Evolutionary conservation across 306 rosid genomes (phyloP), one percentile per base, ranked within the genome.

Genomic region (Inga laurina): DNA sequence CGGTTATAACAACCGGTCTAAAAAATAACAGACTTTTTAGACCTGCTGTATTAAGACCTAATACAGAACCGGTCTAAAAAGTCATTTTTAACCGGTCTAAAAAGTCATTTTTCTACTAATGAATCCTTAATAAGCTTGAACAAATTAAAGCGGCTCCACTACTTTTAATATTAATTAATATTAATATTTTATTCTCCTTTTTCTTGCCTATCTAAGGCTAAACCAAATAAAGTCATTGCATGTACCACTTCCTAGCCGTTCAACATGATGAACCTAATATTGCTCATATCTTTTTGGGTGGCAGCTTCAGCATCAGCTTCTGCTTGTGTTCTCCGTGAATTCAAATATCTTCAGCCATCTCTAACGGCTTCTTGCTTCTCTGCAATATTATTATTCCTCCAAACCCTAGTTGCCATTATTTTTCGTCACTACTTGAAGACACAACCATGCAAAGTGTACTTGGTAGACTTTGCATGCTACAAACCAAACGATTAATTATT

Each of bases 381-480:
- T 2, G 51, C 80, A 7, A 18, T 79, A 0, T 5, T 79, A 0
- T 2, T 21, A 0, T 22, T 21, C 32, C 6, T 84, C 1, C 16
- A 41, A 39, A 5, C 15, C 27, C 4, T 82, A 10, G 35, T 13
- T 3, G 15, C 49, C 30, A 69, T 19, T 19, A 46, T 46, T 46
- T 4, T 11, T 32, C 16, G 3, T 51, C 41, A 74, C 66, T 10
- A 48, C 52, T 37, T 54, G 12, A 79, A 14, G 56, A 80, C 10
- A 15, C 8, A 8, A 2, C 76, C 66, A 41, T 69, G 70, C 72
- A 80, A 61, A 0, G 73, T 84, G 24, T 84, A 84, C 32, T 72
- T 84, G 24, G 68, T 84, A 52, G 87, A 84, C 81, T 80, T 84
- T 69, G 82, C 84, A 32, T 84, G 87, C 67, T 80, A 84, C 10